A percentile compares a stretch with the other conserved stretches of the same genome.
These are phyloP conservation scores for Parsonsia alboflavescens DNA, from an alignment of 257 asterid species.

Conservation along the genomic window DNA sequence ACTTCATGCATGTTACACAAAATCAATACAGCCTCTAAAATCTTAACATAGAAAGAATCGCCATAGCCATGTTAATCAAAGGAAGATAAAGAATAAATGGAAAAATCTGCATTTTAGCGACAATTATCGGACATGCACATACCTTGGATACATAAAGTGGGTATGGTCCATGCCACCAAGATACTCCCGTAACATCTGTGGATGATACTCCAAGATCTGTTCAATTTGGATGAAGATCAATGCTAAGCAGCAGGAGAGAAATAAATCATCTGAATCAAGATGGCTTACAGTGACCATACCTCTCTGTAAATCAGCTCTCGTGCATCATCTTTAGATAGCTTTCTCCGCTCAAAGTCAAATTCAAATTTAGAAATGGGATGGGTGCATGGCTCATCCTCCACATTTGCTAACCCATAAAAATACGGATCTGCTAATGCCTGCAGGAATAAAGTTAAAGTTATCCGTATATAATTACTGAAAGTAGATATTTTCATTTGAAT, in stretches of 20 bases:
- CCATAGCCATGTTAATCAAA: not conserved
- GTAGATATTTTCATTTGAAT: not conserved
- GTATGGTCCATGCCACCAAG: slow-evolving; percentile 82
- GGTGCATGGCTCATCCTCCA: slow-evolving; percentile 84
- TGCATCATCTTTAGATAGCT: slow-evolving; percentile 60
- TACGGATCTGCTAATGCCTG: slow-evolving; percentile 93
- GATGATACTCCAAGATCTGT: slow-evolving; percentile 99
- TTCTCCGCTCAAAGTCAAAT: slow-evolving; percentile 88
- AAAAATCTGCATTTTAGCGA: not conserved
- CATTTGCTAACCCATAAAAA: slow-evolving; percentile 67
- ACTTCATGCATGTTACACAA: not conserved
- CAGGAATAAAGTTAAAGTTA: slow-evolving; percentile 17
- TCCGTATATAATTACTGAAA: slow-evolving; percentile 5
- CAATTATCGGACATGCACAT: slow-evolving; percentile 30
- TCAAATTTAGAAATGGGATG: slow-evolving; percentile 82
- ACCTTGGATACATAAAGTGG: slow-evolving; percentile 99
- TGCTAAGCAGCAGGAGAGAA: slow-evolving; percentile 33
- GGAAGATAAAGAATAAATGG: not conserved
- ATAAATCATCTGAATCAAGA: slow-evolving; percentile 19
- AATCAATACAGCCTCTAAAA: not conserved
- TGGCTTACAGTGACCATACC: slow-evolving; percentile 40
- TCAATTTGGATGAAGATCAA: slow-evolving; percentile 33
- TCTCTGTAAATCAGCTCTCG: slow-evolving; percentile 88
- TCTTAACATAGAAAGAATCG: not conserved
- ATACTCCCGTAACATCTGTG: slow-evolving; percentile 98